These are phyloP conservation scores for Hypericum perforatum DNA, from an alignment of 345 rosid species.

Conservation along the genomic window DNA sequence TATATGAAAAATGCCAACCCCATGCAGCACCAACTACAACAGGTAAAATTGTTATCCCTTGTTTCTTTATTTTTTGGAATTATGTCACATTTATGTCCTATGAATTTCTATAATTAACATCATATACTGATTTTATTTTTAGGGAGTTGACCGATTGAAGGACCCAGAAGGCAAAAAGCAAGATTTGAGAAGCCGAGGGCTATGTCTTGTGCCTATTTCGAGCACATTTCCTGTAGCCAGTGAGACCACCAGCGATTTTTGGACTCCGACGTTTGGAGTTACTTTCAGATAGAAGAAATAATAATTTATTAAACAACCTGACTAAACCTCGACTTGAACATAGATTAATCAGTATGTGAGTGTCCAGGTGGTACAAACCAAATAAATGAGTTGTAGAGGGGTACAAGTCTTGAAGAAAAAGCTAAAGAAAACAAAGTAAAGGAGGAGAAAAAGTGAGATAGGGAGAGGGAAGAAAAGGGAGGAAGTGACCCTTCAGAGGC, in stretches of 20 bases:
- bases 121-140: not conserved
- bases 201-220: conserved; percentile 24
- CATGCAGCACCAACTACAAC: conserved; percentile 13
- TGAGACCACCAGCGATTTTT: conserved; percentile 23
- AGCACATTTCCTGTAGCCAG: conserved; percentile 25
- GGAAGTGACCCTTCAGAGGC: conserved; percentile 23
- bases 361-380: no score
- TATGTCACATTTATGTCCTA: no score
- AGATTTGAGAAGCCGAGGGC: conserved; percentile 23
- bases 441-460: not conserved
- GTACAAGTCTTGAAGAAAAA: conserved; percentile 22
- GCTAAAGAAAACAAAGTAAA: conserved; percentile 21
- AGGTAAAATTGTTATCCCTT: conserved; percentile 5
- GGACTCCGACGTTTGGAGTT: conserved; percentile 25
- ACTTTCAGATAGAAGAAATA: conserved; percentile 24
- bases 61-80: no score
- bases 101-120: no score
- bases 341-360: no score
- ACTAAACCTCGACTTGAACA: no score
- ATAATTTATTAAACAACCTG: conserved; percentile 11
- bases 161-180: conserved; percentile 8
- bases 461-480: not conserved
- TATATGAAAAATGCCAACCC: conserved; percentile 20
- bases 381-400: conserved; percentile 14
- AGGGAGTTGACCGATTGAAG: conserved; percentile 7